Evolutionary conservation across 2,329 filamentous ascomycete species (phyloP).

Genomic region (Cytospora schulzeri): DNA sequence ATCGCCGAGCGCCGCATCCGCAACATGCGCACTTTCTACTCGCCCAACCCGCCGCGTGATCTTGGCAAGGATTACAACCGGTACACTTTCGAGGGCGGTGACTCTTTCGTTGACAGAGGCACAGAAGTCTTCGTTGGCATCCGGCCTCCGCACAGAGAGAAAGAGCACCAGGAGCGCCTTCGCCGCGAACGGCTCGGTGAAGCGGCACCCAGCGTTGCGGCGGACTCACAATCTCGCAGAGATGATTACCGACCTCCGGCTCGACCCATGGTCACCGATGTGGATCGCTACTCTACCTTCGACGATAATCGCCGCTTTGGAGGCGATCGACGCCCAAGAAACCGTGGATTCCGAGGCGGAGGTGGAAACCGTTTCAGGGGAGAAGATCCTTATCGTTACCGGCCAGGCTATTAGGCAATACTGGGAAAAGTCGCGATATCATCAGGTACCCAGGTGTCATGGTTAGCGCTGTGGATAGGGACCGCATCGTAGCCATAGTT

Average conservation of each 20-base stretch:
- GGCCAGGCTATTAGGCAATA: constrained; percentile 19
- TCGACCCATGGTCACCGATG: constrained; percentile 19
- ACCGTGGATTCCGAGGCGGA: constrained; percentile 25
- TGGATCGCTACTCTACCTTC: constrained; percentile 23
- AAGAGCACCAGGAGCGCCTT: constrained; percentile 35
- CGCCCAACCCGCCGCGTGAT: constrained; percentile 43
- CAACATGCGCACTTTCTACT: constrained; percentile 45
- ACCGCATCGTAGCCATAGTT: neutral
- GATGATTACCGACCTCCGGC: constrained; percentile 19
- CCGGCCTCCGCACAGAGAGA: constrained; percentile 59
- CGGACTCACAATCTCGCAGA: constrained; percentile 19
- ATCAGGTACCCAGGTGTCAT: too few relatives aligned
- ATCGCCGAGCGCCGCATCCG: constrained; percentile 67
- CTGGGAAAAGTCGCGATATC: neutral
- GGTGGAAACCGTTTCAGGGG: constrained; percentile 24
- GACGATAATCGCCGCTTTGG: constrained; percentile 19
- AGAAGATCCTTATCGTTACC: constrained; percentile 27
- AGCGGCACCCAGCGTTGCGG: constrained; percentile 12
- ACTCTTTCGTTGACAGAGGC: constrained; percentile 70
- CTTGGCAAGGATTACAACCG: constrained; percentile 61
- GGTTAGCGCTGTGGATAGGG: neutral
- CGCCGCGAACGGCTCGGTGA: constrained; percentile 24
- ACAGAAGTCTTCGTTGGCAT: constrained; percentile 70
- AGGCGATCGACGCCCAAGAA: constrained; percentile 24
- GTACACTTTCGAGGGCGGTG: constrained; percentile 71